Percentiles rank a stretch among this genome's conserved stretches.
phyloP scores from a whole-genome alignment of 495 filamentous ascomycete species.

The Glonium stellatum region DNA sequence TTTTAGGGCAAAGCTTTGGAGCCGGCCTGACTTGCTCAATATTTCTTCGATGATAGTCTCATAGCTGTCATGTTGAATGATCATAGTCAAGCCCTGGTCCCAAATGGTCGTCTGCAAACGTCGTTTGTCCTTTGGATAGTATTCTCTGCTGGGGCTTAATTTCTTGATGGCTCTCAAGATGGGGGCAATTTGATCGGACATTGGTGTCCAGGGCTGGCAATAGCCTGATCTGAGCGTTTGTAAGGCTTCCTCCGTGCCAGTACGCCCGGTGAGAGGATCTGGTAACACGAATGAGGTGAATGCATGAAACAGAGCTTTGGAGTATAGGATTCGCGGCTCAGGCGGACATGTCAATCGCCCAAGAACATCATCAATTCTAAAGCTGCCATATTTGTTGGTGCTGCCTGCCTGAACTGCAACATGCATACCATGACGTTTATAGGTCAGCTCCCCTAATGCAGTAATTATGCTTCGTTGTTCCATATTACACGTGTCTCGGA shows the following conservation, averaged over 20 bases:
- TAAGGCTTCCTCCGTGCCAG: conserved; percentile 31
- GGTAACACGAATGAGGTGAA: conserved; percentile 29
- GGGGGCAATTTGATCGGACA: neutral
- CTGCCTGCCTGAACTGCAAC: conserved; percentile 28
- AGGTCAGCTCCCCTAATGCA: conserved; percentile 14
- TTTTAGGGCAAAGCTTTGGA: conserved; percentile 34
- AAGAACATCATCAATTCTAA: conserved; percentile 20
- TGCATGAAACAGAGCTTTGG: conserved; percentile 30
- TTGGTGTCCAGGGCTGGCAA: conserved; percentile 27
- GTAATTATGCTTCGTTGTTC: conserved; percentile 31
- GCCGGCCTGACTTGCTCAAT: conserved; percentile 24
- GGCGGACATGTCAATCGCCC: conserved; percentile 25
- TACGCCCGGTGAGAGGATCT: conserved; percentile 29
- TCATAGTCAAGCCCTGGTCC: conserved; percentile 35
- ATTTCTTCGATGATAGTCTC: conserved; percentile 29
- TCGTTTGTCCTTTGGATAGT: conserved; percentile 26
- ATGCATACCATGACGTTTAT: conserved; percentile 29
- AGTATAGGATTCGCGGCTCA: conserved; percentile 27
- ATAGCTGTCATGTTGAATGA: conserved; percentile 47
- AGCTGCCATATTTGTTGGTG: conserved; percentile 36
- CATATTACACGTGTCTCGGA: conserved; percentile 33
- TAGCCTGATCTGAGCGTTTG: conserved; percentile 21
- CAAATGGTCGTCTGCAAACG: conserved; percentile 25
- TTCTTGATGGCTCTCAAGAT: conserved; percentile 18
- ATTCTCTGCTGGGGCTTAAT: conserved; percentile 23